phyloP scores from a whole-genome alignment of 345 rosid species.

The Anastatica hierochuntica region DNA sequence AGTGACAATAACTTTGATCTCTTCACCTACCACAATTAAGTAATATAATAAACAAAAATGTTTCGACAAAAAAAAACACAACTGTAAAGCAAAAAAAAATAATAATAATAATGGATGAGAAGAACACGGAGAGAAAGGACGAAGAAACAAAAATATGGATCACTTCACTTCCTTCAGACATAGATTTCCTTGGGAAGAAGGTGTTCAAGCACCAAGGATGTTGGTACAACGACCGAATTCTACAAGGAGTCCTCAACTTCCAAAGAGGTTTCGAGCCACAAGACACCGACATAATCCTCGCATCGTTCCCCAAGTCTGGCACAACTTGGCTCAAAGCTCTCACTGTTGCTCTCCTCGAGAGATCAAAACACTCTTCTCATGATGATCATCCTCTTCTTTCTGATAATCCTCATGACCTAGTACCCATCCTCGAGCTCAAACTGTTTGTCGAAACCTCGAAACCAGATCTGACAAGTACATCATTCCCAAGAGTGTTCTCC shows the following conservation, averaged over 20 bases:
- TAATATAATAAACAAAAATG: too few species aligned
- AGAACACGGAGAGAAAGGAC: too few species aligned
- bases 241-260: constrained; percentile 29
- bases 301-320: constrained; percentile 18
- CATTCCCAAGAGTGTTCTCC: constrained; percentile 34
- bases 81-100: too few species aligned
- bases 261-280: constrained; percentile 31
- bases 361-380: neutral
- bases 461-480: constrained; percentile 17
- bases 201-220: constrained; percentile 42
- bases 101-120: too few species aligned
- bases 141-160: constrained; percentile 21
- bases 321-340: constrained; percentile 34
- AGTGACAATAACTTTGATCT: too few species aligned
- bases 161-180: constrained; percentile 24
- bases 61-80: too few species aligned
- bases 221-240: constrained; percentile 20
- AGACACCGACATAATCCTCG: constrained; percentile 9
- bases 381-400: constrained; percentile 29
- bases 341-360: neutral
- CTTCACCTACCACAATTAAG: too few species aligned
- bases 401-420: constrained; percentile 39
- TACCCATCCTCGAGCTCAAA: constrained; percentile 37
- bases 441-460: neutral
- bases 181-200: constrained; percentile 20